Evolutionary conservation across 106 monocot genomes (phyloP), one percentile per base, ranked within the genome.

Genomic region (Acorus calamus): DNA sequence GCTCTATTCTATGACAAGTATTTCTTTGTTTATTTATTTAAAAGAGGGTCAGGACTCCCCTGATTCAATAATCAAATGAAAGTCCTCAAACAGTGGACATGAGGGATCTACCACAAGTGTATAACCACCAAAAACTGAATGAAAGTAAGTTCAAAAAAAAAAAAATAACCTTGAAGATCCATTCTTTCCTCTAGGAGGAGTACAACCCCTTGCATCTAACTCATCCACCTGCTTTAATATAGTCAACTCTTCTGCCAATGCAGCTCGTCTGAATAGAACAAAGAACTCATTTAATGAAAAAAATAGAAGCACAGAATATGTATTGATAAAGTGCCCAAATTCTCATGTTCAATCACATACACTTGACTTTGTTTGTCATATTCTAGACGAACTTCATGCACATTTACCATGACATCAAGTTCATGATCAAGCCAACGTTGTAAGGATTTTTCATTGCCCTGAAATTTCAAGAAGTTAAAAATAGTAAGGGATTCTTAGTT

Each of bases 361-460:
- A 94, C 70, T 90, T 90, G 87, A 58, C 80, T 90, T 87, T 94
- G 94, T 63, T 94, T 94, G 60, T 87, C 90, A 65, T 90, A 94
- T 83, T 94, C 94, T 47, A 72, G 65, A 51, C 90, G 86, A 66
- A 94, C 90, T 84, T 90, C 89, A 72, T 90, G 81, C 58, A 90
- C 82, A 69, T 94, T 82, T 49, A 94, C 90, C 78, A 90, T 80
- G 44, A 90, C 82, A 74, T 94, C 94, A 71, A 94, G 89, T 56
- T 94, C 94, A 60, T 94, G 87, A 75, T 94, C 89, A 45, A 94
- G 28, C 90, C 94, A 94, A 6, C 78, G 76, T 60, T 87, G 94
- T 64, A 94, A 71, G 8, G 94, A 82, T 53, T 90, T 94, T 66
- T 94, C 94, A 66, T 76, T 89, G 61, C 78, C 69, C 93, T 93